phyloP scores from a whole-genome alignment of 23 red algal genomes.

The Chondrus crispus region DNA sequence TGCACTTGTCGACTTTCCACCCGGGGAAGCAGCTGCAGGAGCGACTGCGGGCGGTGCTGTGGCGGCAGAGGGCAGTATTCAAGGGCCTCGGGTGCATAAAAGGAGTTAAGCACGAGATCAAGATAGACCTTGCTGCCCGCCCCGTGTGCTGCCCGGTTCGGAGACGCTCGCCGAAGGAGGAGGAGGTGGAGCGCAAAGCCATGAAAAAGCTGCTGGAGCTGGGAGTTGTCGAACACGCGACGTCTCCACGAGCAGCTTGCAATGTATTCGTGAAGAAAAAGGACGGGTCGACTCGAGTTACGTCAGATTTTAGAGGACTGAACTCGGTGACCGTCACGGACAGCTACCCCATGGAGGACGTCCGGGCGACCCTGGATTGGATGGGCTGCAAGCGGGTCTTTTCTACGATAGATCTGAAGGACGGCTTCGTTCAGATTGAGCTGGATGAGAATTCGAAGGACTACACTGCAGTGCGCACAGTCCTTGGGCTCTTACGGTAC shows the following conservation, averaged over 20 bases:
- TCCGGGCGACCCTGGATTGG: neutral
- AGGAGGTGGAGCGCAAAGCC: neutral
- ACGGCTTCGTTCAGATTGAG: slow-evolving; percentile 17
- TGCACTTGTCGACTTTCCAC: neutral
- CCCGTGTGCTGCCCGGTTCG: neutral
- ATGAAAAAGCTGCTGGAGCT: neutral
- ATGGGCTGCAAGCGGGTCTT: neutral
- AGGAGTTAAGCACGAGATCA: neutral
- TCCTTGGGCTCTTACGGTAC: no score
- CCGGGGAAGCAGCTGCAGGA: neutral
- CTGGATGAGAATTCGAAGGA: neutral
- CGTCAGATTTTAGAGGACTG: neutral
- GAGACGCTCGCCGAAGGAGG: neutral
- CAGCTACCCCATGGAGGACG: slow-evolving; percentile 11
- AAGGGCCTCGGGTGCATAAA: neutral
- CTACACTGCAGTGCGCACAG: no score
- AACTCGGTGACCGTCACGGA: neutral
- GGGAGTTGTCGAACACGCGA: neutral
- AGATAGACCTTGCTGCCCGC: neutral
- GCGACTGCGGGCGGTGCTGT: neutral
- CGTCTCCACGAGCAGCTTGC: neutral
- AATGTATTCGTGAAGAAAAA: slow-evolving; percentile 28
- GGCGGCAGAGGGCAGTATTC: neutral
- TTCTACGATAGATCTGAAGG: slow-evolving; percentile 20
- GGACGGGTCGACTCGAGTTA: neutral